phyloP scores from a whole-genome alignment of 2,329 filamentous ascomycete genomes.

The Cyphellophora attinorum region DNA sequence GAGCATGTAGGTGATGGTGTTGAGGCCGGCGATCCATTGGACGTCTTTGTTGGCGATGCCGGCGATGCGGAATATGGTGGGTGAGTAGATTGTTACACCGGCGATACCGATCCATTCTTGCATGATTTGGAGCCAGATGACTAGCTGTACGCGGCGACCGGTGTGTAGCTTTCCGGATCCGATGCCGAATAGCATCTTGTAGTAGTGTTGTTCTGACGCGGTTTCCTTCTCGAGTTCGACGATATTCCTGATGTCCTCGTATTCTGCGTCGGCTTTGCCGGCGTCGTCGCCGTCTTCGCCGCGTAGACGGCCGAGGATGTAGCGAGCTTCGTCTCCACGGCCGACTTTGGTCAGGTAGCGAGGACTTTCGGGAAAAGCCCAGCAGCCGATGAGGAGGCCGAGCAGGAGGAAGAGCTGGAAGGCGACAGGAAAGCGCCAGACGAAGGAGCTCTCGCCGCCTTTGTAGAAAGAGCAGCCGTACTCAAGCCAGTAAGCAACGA shows the following conservation, averaged over 20 bases:
- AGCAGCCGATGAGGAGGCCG: conserved; percentile 45
- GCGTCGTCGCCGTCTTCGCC: conserved; percentile 47
- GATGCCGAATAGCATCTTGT: conserved; percentile 57
- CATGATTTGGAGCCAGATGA: conserved; percentile 63
- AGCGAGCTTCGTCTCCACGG: conserved; percentile 57
- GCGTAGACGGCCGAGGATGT: conserved; percentile 54
- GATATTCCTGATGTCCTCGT: conserved; percentile 57
- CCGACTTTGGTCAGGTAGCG: conserved; percentile 58
- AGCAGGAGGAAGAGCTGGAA: conserved; percentile 61
- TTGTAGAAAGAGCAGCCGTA: conserved; percentile 52
- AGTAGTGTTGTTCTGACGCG: conserved; percentile 43
- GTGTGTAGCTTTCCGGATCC: conserved; percentile 58
- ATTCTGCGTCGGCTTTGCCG: conserved; percentile 51
- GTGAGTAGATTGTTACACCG: conserved; percentile 53
- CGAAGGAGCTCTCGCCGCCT: conserved; percentile 49
- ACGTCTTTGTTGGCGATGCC: conserved; percentile 33
- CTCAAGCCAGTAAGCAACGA: conserved; percentile 23
- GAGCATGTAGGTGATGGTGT: conserved; percentile 48
- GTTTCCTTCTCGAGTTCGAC: conserved; percentile 51
- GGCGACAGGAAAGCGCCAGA: conserved; percentile 60
- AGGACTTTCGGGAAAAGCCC: conserved; percentile 62
- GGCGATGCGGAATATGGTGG: conserved; percentile 56
- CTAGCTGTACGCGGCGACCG: conserved; percentile 57
- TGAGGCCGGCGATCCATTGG: conserved; percentile 51
- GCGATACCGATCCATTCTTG: conserved; percentile 60